Percentiles rank a stretch among this genome's conserved stretches.
These are phyloP conservation scores for Solanum medicagineum DNA, from an alignment of 257 asterid genomes.

Conservation along the genomic window DNA sequence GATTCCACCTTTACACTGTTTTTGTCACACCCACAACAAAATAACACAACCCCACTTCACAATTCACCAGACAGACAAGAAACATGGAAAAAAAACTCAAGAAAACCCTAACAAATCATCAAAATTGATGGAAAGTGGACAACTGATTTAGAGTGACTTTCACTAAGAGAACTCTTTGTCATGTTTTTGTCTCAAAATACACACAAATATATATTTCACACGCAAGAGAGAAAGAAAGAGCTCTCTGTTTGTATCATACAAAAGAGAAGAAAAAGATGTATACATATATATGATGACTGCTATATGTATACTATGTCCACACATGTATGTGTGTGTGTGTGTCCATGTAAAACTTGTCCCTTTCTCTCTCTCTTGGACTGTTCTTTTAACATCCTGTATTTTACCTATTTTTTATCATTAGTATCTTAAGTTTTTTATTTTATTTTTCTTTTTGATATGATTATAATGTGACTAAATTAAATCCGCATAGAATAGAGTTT, in stretches of 20 bases:
- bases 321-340: neutral
- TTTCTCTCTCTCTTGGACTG: neutral
- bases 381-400: neutral
- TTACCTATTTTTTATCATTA: neutral
- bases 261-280: neutral
- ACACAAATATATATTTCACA: neutral
- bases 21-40: neutral
- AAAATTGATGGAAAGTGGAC: neutral
- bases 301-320: neutral
- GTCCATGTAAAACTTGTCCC: neutral
- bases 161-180: slow-evolving; percentile 17
- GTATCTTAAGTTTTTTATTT: neutral
- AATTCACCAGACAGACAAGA: neutral
- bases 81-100: neutral
- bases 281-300: neutral
- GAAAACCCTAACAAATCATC: neutral
- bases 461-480: no score
- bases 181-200: slow-evolving; percentile 22
- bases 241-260: neutral
- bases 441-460: no score
- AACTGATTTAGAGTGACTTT: slow-evolving; percentile 3
- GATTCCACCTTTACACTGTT: slow-evolving; percentile 1
- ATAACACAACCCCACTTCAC: neutral
- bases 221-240: neutral
- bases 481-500: no score